phyloP scores from a whole-genome alignment of 2,329 filamentous ascomycete genomes.

The Penicillium hordei region DNA sequence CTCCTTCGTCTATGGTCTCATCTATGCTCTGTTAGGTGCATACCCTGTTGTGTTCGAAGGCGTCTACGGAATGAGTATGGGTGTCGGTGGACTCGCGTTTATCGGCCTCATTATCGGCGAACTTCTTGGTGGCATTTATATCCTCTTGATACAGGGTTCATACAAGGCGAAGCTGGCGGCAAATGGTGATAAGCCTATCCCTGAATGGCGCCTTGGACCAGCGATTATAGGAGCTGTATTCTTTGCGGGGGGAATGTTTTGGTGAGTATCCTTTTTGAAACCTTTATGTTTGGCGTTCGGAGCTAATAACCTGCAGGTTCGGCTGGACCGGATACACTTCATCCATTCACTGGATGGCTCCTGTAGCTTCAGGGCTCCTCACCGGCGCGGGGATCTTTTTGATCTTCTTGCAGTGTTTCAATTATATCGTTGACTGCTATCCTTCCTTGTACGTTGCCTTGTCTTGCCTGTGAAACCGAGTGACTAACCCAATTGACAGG shows the following conservation, averaged over 20 bases:
- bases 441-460: constrained; percentile 46
- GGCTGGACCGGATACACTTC: constrained; percentile 65
- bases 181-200: constrained; percentile 60
- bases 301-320: constrained; percentile 42
- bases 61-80: constrained; percentile 57
- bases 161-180: constrained; percentile 69
- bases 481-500: not conserved
- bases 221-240: constrained; percentile 53
- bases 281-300: not conserved
- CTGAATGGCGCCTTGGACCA: constrained; percentile 57
- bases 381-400: constrained; percentile 58
- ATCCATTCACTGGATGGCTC: constrained; percentile 43
- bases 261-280: constrained; percentile 38
- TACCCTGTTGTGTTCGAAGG: constrained; percentile 39
- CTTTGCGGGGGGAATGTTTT: constrained; percentile 66
- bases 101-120: constrained; percentile 79
- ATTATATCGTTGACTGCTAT: constrained; percentile 61
- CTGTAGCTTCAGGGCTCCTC: constrained; percentile 48
- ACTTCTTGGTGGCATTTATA: constrained; percentile 63
- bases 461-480: not conserved
- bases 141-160: constrained; percentile 63
- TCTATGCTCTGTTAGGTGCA: constrained; percentile 36
- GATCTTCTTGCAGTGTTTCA: constrained; percentile 58
- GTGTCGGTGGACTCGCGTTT: constrained; percentile 75
- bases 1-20: constrained; percentile 33